phyloP scores from a whole-genome alignment of 2,329 filamentous ascomycete genomes.

The Helotiales sp. region DNA sequence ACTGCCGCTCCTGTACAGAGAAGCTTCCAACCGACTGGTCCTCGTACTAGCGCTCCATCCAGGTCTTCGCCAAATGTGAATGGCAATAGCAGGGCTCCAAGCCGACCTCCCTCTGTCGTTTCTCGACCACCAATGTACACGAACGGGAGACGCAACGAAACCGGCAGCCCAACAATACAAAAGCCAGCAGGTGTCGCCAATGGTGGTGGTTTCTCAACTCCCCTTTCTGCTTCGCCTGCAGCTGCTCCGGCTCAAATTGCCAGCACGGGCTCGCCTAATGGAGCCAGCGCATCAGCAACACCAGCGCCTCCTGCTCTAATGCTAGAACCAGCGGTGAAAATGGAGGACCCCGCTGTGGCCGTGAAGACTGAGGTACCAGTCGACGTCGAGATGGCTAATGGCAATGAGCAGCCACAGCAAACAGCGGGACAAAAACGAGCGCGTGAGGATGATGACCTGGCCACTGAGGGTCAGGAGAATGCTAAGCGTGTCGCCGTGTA shows the following conservation, averaged over 20 bases:
- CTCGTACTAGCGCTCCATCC: neutral
- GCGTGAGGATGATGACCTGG: slow-evolving; percentile 24
- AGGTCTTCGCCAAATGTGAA: neutral
- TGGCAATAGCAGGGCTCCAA: neutral
- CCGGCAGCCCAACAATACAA: neutral
- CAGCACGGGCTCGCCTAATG: neutral
- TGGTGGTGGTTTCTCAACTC: neutral
- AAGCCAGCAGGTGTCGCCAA: neutral
- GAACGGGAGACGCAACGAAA: neutral
- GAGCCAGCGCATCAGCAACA: neutral
- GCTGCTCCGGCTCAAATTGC: neutral
- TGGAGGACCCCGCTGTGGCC: neutral
- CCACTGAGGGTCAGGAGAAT: slow-evolving; percentile 20
- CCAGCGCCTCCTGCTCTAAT: neutral
- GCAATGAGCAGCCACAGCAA: slow-evolving; percentile 11
- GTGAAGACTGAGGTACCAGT: neutral
- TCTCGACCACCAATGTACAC: neutral
- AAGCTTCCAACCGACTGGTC: neutral
- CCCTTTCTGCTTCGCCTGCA: neutral
- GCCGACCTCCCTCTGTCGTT: neutral
- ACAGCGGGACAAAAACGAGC: slow-evolving; percentile 27
- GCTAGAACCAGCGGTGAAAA: neutral
- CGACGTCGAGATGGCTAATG: neutral
- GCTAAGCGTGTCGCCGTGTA: neutral
- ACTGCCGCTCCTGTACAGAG: neutral